Percentiles rank a stretch among this genome's conserved stretches.
These are phyloP conservation scores for Neurospora discreta DNA, from an alignment of 495 filamentous ascomycete genomes.

Conservation along the genomic window DNA sequence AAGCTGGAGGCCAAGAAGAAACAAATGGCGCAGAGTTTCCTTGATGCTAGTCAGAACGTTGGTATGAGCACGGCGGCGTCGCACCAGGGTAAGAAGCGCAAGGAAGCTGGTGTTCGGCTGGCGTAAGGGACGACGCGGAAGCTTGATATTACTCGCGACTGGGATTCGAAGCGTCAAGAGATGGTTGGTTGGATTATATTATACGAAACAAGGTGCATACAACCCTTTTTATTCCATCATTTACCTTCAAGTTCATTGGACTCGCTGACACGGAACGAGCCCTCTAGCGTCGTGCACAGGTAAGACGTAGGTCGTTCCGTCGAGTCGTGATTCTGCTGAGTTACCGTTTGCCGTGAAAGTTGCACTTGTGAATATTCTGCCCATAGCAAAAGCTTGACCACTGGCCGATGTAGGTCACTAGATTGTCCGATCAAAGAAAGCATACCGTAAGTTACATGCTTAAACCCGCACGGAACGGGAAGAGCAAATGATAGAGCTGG, in stretches of 20 bases:
- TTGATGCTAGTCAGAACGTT: slow-evolving; percentile 72
- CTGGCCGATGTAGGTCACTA: not conserved
- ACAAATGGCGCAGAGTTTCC: slow-evolving; percentile 62
- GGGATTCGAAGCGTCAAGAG: not conserved
- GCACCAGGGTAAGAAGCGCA: slow-evolving; percentile 66
- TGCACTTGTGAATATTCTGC: not conserved
- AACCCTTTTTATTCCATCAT: not conserved
- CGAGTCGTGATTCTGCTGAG: not conserved
- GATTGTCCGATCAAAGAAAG: not conserved
- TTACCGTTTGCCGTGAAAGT: not conserved
- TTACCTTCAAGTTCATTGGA: not conserved
- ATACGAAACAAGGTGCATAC: slow-evolving; percentile 2
- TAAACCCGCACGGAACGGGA: not conserved
- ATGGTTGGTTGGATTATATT: not conserved
- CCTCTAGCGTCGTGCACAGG: not conserved
- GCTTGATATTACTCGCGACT: not conserved
- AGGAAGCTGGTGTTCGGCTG: slow-evolving; percentile 82
- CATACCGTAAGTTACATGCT: not conserved
- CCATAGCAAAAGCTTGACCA: not conserved
- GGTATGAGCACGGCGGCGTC: slow-evolving; percentile 75
- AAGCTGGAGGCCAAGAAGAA: slow-evolving; percentile 95
- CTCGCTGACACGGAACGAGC: slow-evolving; percentile 1
- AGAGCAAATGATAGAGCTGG: not conserved
- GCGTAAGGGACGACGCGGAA: slow-evolving; percentile 31
- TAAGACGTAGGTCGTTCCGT: not conserved